Evolutionary conservation across 345 rosid genomes (phyloP).

Genomic region (Syzygium jambos): DNA sequence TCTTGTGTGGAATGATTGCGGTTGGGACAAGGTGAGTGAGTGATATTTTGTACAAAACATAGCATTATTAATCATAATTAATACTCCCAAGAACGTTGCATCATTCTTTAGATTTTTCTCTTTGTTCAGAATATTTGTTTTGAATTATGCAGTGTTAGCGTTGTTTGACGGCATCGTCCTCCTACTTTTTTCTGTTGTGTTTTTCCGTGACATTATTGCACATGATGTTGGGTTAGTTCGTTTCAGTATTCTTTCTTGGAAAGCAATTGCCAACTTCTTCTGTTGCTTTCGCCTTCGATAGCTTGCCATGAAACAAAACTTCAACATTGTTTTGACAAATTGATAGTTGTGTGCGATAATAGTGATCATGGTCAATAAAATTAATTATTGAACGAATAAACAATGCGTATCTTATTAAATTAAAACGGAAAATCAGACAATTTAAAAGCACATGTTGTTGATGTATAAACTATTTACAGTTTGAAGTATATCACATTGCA

Average conservation of each 20-base stretch:
- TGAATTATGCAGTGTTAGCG: background rate
- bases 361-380: background rate
- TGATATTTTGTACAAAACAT: background rate
- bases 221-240: background rate
- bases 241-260: background rate
- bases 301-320: background rate
- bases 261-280: background rate
- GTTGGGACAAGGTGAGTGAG: constrained; percentile 69
- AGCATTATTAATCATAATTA: background rate
- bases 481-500: background rate
- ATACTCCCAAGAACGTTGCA: background rate
- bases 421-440: background rate
- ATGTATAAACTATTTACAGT: background rate
- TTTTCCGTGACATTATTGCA: background rate
- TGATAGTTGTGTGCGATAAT: background rate
- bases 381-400: background rate
- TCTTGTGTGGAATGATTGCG: constrained; percentile 71
- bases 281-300: background rate
- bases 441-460: background rate
- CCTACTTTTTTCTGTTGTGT: background rate
- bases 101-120: background rate
- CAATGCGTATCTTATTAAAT: background rate
- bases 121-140: background rate
- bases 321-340: background rate
- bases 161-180: background rate